Conservation (phyloP, 106 monocot genomes). For the Dioscorea dumetorum region DNA sequence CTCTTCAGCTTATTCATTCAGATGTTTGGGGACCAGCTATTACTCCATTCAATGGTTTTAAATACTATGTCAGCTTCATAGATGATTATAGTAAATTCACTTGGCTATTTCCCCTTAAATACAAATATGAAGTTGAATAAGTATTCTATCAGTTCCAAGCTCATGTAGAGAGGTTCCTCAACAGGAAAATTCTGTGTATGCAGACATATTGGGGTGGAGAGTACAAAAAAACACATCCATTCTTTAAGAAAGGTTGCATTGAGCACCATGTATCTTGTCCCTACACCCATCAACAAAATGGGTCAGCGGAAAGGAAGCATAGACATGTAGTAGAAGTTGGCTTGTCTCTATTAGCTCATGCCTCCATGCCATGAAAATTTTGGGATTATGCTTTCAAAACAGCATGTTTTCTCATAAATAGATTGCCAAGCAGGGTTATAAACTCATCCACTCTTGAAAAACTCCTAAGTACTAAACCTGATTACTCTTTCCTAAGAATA, state of each 20-base stretch:
- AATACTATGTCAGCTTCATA: background rate
- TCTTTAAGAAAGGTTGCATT: background rate
- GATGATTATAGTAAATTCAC: background rate
- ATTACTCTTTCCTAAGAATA: background rate
- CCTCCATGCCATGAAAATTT: background rate
- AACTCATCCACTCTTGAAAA: background rate
- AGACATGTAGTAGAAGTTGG: background rate
- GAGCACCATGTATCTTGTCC: background rate
- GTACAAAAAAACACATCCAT: background rate
- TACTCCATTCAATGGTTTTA: background rate
- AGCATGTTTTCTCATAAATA: background rate
- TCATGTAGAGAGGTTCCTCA: background rate
- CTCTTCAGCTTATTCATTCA: background rate
- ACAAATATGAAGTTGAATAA: no score
- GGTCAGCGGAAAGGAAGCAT: background rate
- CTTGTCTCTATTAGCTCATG: background rate
- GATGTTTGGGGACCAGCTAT: background rate
- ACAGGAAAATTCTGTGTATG: background rate
- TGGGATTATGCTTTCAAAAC: background rate
- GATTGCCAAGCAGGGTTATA: background rate
- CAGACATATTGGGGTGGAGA: background rate
- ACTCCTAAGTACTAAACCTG: background rate
- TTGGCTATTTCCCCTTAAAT: background rate
- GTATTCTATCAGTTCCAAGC: no score
- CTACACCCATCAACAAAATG: conserved; percentile 1